Conservation (phyloP, 495 filamentous ascomycete species). For the Pyrenula aspistea region DNA sequence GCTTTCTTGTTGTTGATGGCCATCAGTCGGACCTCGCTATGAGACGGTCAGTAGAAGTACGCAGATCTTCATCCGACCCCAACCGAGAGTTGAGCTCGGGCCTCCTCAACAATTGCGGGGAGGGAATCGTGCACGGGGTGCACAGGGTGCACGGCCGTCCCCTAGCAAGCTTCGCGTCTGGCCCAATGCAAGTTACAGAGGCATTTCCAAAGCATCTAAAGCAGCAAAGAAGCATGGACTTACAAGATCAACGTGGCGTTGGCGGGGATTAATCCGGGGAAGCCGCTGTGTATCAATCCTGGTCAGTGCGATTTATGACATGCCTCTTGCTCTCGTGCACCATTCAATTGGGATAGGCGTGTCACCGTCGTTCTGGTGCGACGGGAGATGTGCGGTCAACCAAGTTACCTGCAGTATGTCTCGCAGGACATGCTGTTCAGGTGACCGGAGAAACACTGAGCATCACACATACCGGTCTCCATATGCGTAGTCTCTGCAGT, state of each 20-base stretch:
- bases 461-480: constrained; percentile 47
- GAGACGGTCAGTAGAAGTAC: constrained; percentile 5
- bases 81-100: background rate
- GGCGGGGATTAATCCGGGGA: constrained; percentile 48
- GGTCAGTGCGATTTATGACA: constrained; percentile 3
- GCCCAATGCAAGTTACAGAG: background rate
- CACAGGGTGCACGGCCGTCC: background rate
- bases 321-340: background rate
- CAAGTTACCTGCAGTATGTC: background rate
- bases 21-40: constrained; percentile 32
- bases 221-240: no score
- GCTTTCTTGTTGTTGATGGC: constrained; percentile 26
- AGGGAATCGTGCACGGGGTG: background rate
- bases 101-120: background rate
- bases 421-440: background rate
- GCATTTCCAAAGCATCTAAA: no score
- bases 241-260: constrained; percentile 38
- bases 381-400: background rate
- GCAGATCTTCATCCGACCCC: background rate
- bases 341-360: background rate
- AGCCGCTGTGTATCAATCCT: constrained; percentile 36
- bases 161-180: background rate
- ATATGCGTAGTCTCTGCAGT: constrained; percentile 63
- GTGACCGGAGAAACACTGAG: background rate
- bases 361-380: background rate